Percentiles rank a stretch among this genome's conserved stretches.
Conservation (phyloP, 2,329 filamentous ascomycete genomes). For the Colletotrichum trifolii region DNA sequence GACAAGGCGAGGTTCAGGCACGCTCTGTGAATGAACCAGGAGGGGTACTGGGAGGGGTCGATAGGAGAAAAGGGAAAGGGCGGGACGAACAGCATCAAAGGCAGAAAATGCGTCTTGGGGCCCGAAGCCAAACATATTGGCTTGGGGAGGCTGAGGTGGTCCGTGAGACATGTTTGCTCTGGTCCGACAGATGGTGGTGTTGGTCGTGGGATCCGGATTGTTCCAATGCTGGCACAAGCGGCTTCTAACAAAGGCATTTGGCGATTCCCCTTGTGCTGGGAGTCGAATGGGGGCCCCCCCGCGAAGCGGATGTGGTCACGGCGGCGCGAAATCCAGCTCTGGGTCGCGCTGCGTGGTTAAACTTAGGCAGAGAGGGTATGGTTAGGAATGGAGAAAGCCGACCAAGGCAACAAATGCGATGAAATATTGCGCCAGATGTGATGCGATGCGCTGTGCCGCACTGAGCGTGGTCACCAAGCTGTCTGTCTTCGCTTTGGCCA, state of each 20-base stretch:
- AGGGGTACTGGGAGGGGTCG: conserved; percentile 9
- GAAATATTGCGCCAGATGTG: too few species aligned
- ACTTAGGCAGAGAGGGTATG: too few species aligned
- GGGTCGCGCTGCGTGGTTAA: too few species aligned
- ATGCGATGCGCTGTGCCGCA: too few species aligned
- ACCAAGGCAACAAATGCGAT: too few species aligned
- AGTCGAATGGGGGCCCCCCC: background rate
- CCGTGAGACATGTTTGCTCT: conserved; percentile 48
- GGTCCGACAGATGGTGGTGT: conserved; percentile 20
- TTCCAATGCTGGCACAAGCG: conserved; percentile 29
- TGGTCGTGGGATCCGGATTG: background rate
- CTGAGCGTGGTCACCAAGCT: too few species aligned
- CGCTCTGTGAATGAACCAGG: too few species aligned
- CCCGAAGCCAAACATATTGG: conserved; percentile 51
- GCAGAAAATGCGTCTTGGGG: conserved; percentile 39
- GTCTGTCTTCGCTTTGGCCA: too few species aligned
- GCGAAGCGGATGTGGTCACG: conserved; percentile 18
- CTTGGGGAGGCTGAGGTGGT: conserved; percentile 47
- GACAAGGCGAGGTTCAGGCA: background rate
- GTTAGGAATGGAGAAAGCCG: too few species aligned
- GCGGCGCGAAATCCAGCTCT: background rate
- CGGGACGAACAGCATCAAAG: conserved; percentile 35
- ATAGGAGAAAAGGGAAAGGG: conserved; percentile 11
- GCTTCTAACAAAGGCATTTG: conserved; percentile 36
- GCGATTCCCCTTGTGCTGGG: conserved; percentile 5